Conservation (phyloP, 139 green algal genomes). For the Yamagishiella unicocca region DNA sequence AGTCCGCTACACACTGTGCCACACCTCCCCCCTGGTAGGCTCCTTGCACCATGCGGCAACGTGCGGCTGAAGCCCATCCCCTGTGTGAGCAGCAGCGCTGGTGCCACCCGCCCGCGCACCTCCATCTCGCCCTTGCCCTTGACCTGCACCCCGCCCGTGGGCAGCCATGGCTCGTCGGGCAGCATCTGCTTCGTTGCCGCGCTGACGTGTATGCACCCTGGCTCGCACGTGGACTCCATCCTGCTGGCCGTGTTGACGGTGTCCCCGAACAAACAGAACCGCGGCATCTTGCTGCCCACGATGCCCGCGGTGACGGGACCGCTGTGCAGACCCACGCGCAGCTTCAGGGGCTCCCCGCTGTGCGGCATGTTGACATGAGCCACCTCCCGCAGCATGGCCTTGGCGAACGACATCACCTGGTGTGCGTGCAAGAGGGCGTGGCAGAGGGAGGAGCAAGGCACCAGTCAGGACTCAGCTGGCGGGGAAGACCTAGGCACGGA, state of each 20-base stretch:
- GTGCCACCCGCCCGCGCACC: background rate
- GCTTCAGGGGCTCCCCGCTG: conserved; percentile 10
- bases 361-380: conserved; percentile 7
- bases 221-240: conserved; percentile 65
- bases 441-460: too few species aligned
- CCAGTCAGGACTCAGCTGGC: too few species aligned
- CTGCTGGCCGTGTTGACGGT: conserved; percentile 57
- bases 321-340: conserved; percentile 29
- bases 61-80: too few species aligned
- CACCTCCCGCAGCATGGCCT: conserved; percentile 46
- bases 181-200: background rate
- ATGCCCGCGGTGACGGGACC: background rate
- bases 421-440: conserved; percentile 41
- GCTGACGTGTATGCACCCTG: conserved; percentile 56
- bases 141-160: conserved; percentile 49
- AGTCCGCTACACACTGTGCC: too few species aligned
- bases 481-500: too few species aligned
- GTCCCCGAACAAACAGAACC: conserved; percentile 56
- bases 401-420: conserved; percentile 34
- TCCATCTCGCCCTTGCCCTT: conserved; percentile 42
- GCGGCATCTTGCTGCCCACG: conserved; percentile 47
- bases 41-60: too few species aligned
- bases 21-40: too few species aligned
- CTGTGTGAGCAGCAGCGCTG: too few species aligned
- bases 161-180: conserved; percentile 19